These are phyloP conservation scores for Clavariopsis aquatica DNA, from an alignment of 495 filamentous ascomycete genomes.

Conservation along the genomic window DNA sequence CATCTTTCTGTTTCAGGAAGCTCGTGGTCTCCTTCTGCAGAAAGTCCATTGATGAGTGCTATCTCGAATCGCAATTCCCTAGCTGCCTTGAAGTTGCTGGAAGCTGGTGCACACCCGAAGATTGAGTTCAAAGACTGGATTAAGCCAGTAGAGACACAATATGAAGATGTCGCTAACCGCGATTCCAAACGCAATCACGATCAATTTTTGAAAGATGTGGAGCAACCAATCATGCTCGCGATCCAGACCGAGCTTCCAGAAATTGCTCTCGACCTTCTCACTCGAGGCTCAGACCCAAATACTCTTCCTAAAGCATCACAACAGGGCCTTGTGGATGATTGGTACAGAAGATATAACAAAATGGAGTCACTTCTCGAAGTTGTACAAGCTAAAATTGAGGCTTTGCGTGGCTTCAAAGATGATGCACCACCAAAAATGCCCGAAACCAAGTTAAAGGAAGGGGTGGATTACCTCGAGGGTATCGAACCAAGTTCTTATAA, in stretches of 20 bases:
- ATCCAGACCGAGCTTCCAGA: conserved; percentile 53
- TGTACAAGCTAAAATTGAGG: conserved; percentile 53
- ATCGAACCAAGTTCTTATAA: conserved; percentile 56
- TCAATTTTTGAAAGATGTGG: conserved; percentile 43
- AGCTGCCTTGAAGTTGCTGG: conserved; percentile 50
- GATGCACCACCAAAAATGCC: conserved; percentile 27
- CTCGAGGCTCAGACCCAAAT: conserved; percentile 61
- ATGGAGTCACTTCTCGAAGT: conserved; percentile 58
- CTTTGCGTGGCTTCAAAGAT: conserved; percentile 50
- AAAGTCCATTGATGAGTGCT: conserved; percentile 51
- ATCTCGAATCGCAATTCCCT: conserved; percentile 44
- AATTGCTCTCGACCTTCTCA: conserved; percentile 58
- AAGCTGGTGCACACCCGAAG: conserved; percentile 47
- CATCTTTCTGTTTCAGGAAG: conserved; percentile 50
- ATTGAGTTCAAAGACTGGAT: conserved; percentile 49
- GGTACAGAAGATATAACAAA: conserved; percentile 6
- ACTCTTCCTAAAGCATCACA: conserved; percentile 47
- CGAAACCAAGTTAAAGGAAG: conserved; percentile 40
- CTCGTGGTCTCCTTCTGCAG: conserved; percentile 25
- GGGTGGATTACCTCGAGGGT: conserved; percentile 47
- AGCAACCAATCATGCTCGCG: conserved; percentile 65
- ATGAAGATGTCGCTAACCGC: conserved; percentile 17
- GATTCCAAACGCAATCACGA: conserved; percentile 48
- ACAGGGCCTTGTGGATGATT: conserved; percentile 38
- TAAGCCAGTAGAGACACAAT: conserved; percentile 42